phyloP scores from a whole-genome alignment of 2,329 filamentous ascomycete species.

The Xylaria sp. region DNA sequence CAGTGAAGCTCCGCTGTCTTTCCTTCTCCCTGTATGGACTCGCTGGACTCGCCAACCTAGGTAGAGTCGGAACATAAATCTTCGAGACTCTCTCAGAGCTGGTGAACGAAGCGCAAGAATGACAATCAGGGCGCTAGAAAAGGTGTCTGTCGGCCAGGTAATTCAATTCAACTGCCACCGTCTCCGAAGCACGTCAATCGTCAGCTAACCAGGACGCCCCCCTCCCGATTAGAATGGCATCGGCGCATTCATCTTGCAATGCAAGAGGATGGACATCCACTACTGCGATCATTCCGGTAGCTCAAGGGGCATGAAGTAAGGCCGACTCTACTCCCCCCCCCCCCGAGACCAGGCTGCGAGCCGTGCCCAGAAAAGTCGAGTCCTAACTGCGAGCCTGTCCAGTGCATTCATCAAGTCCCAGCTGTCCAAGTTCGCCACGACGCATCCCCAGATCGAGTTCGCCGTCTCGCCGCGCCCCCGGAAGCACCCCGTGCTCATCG shows the following conservation, averaged over 20 bases:
- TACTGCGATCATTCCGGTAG: slow-evolving; percentile 97
- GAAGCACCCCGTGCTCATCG: slow-evolving; percentile 86
- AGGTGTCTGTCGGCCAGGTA: slow-evolving; percentile 59
- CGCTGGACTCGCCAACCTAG: too few relatives aligned
- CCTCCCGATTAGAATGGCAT: slow-evolving; percentile 76
- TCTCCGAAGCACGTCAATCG: not conserved
- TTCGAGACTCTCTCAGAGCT: not conserved
- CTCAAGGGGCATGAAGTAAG: slow-evolving; percentile 89
- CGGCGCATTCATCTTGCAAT: slow-evolving; percentile 95
- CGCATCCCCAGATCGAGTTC: slow-evolving; percentile 89
- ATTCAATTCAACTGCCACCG: slow-evolving; percentile 11
- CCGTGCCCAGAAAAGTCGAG: not conserved
- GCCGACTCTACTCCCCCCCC: slow-evolving; percentile 36
- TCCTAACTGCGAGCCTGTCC: slow-evolving; percentile 29
- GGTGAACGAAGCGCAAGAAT: slow-evolving; percentile 46
- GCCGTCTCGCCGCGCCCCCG: slow-evolving; percentile 86
- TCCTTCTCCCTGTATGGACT: not conserved
- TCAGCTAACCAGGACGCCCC: not conserved
- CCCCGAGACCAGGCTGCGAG: not conserved
- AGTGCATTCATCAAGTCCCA: slow-evolving; percentile 81
- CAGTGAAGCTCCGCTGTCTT: not conserved
- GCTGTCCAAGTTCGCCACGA: slow-evolving; percentile 75
- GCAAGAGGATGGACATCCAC: slow-evolving; percentile 92
- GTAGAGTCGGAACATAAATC: too few relatives aligned
- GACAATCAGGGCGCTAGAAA: slow-evolving; percentile 58